Evolutionary conservation across 176 grass and related monocot genomes (phyloP).

Genomic region (Musa acuminata): DNA sequence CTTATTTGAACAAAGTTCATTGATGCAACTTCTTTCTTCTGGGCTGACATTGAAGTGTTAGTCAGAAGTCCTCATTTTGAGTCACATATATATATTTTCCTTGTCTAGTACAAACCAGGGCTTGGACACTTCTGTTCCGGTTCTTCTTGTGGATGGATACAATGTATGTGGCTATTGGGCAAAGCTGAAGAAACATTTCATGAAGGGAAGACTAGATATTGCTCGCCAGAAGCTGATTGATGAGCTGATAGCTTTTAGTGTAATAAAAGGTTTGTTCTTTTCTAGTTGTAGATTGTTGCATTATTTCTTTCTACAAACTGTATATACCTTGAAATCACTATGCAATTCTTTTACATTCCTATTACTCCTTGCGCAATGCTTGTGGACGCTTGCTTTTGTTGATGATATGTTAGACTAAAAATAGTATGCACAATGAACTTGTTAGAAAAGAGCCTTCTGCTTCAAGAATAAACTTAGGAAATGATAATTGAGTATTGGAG

Average conservation of each 20-base stretch:
- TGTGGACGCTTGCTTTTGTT: neutral
- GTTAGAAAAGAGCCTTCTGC: neutral
- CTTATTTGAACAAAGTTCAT: neutral
- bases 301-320: neutral
- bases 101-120: constrained; percentile 58
- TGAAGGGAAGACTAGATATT: constrained; percentile 66
- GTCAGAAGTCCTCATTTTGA: neutral
- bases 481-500: neutral
- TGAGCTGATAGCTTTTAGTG: constrained; percentile 65
- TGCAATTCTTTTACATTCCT: neutral
- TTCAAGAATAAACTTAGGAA: too few species aligned
- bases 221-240: constrained; percentile 79
- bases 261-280: constrained; percentile 50
- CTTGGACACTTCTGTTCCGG: constrained; percentile 52
- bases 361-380: neutral
- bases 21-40: neutral
- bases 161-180: constrained; percentile 92
- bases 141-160: constrained; percentile 90
- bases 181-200: constrained; percentile 81
- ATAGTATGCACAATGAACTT: neutral
- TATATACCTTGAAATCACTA: neutral
- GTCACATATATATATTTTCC: neutral
- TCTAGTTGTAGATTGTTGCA: neutral
- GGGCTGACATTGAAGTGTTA: neutral
- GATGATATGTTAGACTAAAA: neutral